Conservation (phyloP, 1,284 basidiomycete genomes). For the Puccinia coronata region DNA sequence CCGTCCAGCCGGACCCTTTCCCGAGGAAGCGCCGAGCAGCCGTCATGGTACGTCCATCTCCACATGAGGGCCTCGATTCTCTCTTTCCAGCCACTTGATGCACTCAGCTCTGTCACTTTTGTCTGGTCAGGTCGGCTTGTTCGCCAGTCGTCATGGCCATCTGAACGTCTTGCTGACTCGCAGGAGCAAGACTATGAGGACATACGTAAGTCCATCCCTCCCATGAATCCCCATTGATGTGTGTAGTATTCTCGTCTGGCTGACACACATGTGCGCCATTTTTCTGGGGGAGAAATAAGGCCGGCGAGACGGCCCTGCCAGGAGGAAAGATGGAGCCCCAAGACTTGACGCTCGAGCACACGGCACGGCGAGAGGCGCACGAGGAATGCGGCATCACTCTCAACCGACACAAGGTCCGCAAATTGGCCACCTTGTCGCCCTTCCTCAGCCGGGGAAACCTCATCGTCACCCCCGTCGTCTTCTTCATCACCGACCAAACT, state of each 20-base stretch:
- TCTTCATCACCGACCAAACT: constrained; percentile 41
- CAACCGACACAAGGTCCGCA: constrained; percentile 28
- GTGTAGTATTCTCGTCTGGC: too few relatives aligned
- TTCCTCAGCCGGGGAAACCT: constrained; percentile 37
- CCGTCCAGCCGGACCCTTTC: constrained; percentile 18
- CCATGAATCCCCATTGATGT: neutral
- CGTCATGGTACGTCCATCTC: constrained; percentile 26
- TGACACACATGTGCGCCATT: too few relatives aligned
- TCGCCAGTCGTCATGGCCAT: constrained; percentile 32
- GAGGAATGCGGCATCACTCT: constrained; percentile 37
- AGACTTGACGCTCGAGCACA: constrained; percentile 22
- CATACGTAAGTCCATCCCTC: constrained; percentile 21
- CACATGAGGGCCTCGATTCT: neutral
- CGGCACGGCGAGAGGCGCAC: constrained; percentile 36
- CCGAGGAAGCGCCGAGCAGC: constrained; percentile 32
- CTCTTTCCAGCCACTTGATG: neutral
- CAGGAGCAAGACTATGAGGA: constrained; percentile 26
- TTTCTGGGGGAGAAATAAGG: too few relatives aligned
- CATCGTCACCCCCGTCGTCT: constrained; percentile 44
- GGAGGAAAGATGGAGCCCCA: constrained; percentile 37
- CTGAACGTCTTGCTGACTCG: constrained; percentile 38
- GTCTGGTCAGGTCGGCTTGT: constrained; percentile 12
- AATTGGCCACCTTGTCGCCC: constrained; percentile 17
- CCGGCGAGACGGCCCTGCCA: constrained; percentile 41
- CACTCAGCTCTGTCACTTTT: neutral